Conservation (phyloP, 768 basidiomycete genomes). For the Coprinopsis marcescibilis region DNA sequence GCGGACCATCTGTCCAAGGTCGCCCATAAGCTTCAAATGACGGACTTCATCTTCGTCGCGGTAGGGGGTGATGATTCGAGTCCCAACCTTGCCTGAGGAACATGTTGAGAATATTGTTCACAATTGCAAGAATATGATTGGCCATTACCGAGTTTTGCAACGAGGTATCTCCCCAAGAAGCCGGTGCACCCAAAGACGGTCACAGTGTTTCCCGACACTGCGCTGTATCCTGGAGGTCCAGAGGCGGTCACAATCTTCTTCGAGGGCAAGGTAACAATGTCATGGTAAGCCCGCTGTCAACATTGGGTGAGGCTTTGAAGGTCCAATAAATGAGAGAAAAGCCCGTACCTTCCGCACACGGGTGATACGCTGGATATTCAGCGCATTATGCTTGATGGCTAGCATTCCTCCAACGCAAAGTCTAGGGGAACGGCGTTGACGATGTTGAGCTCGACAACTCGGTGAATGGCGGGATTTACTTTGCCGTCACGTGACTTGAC, state of each 20-base stretch:
- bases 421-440: conserved; percentile 17
- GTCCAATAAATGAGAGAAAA: not conserved
- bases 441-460: conserved; percentile 23
- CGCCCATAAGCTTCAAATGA: conserved; percentile 88
- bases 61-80: conserved; percentile 92
- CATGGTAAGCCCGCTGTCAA: conserved; percentile 66
- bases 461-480: conserved; percentile 37
- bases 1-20: conserved; percentile 92
- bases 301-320: conserved; percentile 4
- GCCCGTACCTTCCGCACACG: conserved; percentile 40
- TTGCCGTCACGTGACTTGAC: conserved; percentile 27
- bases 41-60: conserved; percentile 92
- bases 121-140: conserved; percentile 8
- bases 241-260: conserved; percentile 65
- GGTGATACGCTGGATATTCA: conserved; percentile 50
- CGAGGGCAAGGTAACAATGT: conserved; percentile 55
- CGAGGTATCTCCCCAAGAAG: conserved; percentile 90
- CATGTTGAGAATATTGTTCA: conserved; percentile 3
- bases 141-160: conserved; percentile 81
- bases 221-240: conserved; percentile 81
- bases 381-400: conserved; percentile 38
- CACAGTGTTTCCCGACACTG: conserved; percentile 84
- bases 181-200: conserved; percentile 98
- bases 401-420: conserved; percentile 30
- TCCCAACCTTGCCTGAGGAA: conserved; percentile 79